These are phyloP conservation scores for Asclepias syriaca DNA, from an alignment of 257 asterid genomes.

Conservation along the genomic window DNA sequence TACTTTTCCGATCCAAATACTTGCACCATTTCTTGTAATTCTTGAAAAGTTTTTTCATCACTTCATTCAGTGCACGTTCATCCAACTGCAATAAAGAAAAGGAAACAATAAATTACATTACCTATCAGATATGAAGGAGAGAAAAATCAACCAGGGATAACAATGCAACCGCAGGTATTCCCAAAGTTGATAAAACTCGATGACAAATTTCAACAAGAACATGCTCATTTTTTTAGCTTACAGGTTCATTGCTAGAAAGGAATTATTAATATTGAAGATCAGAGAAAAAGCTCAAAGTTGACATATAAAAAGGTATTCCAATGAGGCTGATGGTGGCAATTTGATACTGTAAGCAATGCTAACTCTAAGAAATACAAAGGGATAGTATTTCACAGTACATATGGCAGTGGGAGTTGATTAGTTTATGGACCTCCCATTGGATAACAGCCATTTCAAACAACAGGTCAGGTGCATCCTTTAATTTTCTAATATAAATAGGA, in stretches of 20 bases:
- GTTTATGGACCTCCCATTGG: background rate
- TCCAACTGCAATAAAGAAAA: constrained; percentile 53
- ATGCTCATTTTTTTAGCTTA: background rate
- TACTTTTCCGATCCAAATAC: constrained; percentile 93
- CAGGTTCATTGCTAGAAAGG: background rate
- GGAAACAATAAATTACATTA: background rate
- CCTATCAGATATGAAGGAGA: background rate
- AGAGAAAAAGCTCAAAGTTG: background rate
- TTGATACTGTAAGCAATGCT: background rate
- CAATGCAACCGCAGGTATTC: background rate
- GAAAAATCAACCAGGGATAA: background rate
- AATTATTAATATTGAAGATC: background rate
- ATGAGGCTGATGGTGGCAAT: background rate
- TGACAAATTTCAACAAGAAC: background rate
- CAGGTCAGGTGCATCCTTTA: background rate
- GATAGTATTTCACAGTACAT: background rate
- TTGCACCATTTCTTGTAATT: constrained; percentile 99
- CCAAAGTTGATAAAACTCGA: background rate
- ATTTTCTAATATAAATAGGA: background rate
- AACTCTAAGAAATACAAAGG: background rate
- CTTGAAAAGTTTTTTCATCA: constrained; percentile 97
- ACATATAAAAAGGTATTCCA: background rate
- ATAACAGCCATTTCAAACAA: background rate
- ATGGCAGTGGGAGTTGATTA: background rate
- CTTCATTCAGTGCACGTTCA: constrained; percentile 95